Base-by-base conservation (phyloP, 2,329 filamentous ascomycete species). In the Lojkania enalia region DNA sequence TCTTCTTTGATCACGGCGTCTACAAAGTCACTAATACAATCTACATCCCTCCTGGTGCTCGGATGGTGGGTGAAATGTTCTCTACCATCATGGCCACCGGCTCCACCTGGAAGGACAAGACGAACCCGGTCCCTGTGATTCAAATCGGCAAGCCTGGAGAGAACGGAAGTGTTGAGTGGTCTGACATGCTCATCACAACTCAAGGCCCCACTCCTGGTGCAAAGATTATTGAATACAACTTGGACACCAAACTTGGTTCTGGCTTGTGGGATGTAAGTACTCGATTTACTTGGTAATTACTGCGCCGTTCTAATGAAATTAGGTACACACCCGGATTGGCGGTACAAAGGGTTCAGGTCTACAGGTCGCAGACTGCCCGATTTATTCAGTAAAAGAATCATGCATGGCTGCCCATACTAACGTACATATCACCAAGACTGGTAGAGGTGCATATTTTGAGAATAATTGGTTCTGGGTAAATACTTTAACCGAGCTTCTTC, bases 251-350 rank as follows among this genome's bases (percentile, higher is more conserved):
- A 2, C 55, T 52, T 12, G 66, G 66, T 1, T 83, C 83, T 11
- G 90, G 82, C 38, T 80, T 95, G 70, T 96, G 89, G 86, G 90
- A 96, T 62, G 86, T 91, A 3, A 90, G 95, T 74, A 85, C 90
- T 69, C 87, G 90, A 9, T 27, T n/a, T n/a, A 27, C n/a, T 27
- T 27, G 7, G 7, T 7, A 7, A 27, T 27, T 9, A 27, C 23
- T n/a, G 7, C 7, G 7, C 7, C n/a, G 23, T 27, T 7, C n/a
- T 27, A n/a, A 27, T 27, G n/a, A 27, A n/a, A 27, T 27, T n/a
- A 27, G 23, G 23, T 91, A 3, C 90, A 96, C 74, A 85, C 90
- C 69, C 87, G 90, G 52, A 80, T 96, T 57, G 90, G 89, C 54
- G 90, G 90, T 27, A 82, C 85, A 32, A 84, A 87, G 5, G 90